Evolutionary conservation across 164 flowering plant species (phyloP).

Genomic region (Chimonanthus salicifolius): DNA sequence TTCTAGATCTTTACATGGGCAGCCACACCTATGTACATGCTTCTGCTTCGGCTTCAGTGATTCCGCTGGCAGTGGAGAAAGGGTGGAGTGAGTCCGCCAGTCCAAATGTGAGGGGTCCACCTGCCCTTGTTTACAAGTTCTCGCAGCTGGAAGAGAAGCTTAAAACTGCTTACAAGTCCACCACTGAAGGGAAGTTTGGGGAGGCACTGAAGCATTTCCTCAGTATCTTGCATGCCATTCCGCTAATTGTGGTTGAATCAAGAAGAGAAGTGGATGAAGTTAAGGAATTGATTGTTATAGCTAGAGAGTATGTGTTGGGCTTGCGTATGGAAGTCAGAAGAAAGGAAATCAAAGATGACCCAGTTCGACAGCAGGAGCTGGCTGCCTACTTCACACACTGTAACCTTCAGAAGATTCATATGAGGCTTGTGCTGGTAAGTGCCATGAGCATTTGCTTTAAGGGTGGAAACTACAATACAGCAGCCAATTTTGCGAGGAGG

Average conservation of each 20-base stretch:
- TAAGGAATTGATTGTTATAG: constrained; percentile 63
- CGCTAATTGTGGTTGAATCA: constrained; percentile 63
- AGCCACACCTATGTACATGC: constrained; percentile 67
- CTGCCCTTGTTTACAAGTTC: constrained; percentile 69
- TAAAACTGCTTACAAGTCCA: constrained; percentile 60
- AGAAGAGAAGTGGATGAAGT: constrained; percentile 74
- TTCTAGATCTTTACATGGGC: constrained; percentile 66
- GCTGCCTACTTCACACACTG: constrained; percentile 80
- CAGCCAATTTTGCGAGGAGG: constrained; percentile 63
- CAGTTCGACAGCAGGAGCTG: constrained; percentile 58
- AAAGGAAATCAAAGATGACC: constrained; percentile 40
- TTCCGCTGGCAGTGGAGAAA: constrained; percentile 59
- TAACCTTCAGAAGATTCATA: constrained; percentile 42
- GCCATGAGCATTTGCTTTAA: constrained; percentile 57
- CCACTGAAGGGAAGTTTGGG: constrained; percentile 50
- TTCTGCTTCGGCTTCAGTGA: constrained; percentile 47
- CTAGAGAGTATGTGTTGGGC: constrained; percentile 52
- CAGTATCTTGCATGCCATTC: constrained; percentile 43
- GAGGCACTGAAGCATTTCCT: constrained; percentile 60
- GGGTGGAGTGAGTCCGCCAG: constrained; percentile 59
- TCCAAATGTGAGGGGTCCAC: constrained; percentile 71
- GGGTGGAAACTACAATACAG: constrained; percentile 53
- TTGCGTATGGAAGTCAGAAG: constrained; percentile 51
- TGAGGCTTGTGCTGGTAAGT: constrained; percentile 41
- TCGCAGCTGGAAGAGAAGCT: constrained; percentile 81